Conservation (phyloP, 2,329 filamentous ascomycete genomes). For the Diaporthe australafricana region DNA sequence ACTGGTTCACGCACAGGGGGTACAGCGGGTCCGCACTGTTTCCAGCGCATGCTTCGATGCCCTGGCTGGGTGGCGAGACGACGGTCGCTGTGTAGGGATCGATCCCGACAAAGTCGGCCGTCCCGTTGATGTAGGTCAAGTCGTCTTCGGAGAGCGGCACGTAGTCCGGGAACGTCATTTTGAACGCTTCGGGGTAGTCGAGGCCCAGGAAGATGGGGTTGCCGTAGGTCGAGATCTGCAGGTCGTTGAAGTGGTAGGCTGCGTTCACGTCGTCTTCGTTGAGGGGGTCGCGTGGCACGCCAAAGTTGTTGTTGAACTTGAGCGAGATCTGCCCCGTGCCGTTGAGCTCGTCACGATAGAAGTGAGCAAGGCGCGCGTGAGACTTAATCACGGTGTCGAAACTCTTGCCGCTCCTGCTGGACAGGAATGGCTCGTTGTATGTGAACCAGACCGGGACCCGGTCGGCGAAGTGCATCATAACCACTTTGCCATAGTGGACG, state of each 20-base stretch:
- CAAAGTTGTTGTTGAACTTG: conserved; percentile 64
- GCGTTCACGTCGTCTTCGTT: conserved; percentile 57
- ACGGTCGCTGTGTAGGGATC: conserved; percentile 69
- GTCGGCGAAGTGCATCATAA: conserved; percentile 62
- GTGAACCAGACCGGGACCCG: conserved; percentile 64
- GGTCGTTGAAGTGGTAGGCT: conserved; percentile 58
- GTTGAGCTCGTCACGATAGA: conserved; percentile 65
- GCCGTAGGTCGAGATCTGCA: conserved; percentile 61
- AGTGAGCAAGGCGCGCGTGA: conserved; percentile 62
- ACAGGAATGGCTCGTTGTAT: conserved; percentile 63
- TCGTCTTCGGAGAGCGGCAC: conserved; percentile 60
- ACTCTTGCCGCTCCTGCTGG: conserved; percentile 52
- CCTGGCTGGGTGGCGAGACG: conserved; percentile 56
- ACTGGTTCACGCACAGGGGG: conserved; percentile 65
- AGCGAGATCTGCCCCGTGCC: conserved; percentile 62
- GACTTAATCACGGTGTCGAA: conserved; percentile 57
- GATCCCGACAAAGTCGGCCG: conserved; percentile 66
- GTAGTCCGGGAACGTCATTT: conserved; percentile 57
- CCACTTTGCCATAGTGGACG: conserved; percentile 64
- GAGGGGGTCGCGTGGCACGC: conserved; percentile 55
- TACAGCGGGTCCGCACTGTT: conserved; percentile 58
- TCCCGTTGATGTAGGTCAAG: conserved; percentile 60
- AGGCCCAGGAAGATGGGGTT: conserved; percentile 64
- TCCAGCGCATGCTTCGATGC: conserved; percentile 58
- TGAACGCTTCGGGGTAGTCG: conserved; percentile 61